Evolutionary conservation across 805 yeast genomes (phyloP), one percentile per base, ranked within the genome.

Genomic region (Saccharomyces jurei): DNA sequence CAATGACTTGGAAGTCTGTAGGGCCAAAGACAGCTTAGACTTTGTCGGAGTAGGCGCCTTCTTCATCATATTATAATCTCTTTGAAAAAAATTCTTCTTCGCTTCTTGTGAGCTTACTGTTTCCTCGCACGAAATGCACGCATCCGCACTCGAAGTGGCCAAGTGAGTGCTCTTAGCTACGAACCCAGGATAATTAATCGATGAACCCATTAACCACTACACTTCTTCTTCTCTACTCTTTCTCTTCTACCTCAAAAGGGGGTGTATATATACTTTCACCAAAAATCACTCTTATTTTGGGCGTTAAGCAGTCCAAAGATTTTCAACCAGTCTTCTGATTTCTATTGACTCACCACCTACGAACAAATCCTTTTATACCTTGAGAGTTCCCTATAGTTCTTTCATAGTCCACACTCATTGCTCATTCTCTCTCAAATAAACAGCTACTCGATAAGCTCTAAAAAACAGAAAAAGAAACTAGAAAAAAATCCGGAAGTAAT

Each of bases 11-110:
- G 55, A 54, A 28, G 52, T 54, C 44, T 63, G 62, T 25, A 65
- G 48, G 21, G 69, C 69, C 46, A 65, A 51, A 17, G 69, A 65
- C 27, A 65, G 54, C 41, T 63, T 65, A n/a, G 69, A 65, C 44
- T 54, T 54, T 14, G 60, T 54, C 11, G 49, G 49, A 26, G 30
- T 13, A 8, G 49, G 49, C 10, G 29, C 30, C 30, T 46, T 28
- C 29, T 28, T 26, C 49, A 27, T 46, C 6, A 28, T 46, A 44
- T 46, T 41, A 41, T 47, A 52, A 29, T 41, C 41, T 28, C 51
- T 52, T 32, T 36, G 44, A 27, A 30, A n/a, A 17, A 21, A 30
- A 21, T 17, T 26, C 29, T 46, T 49, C 41, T 48, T 51, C n/a
- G 27, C 14, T 25, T 22, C 46, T 50, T 27, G 36, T 44, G 49